Percentiles rank a stretch among this genome's conserved stretches.
Conservation (phyloP, 768 basidiomycete genomes). For the Phlegmacium glaucopus region DNA sequence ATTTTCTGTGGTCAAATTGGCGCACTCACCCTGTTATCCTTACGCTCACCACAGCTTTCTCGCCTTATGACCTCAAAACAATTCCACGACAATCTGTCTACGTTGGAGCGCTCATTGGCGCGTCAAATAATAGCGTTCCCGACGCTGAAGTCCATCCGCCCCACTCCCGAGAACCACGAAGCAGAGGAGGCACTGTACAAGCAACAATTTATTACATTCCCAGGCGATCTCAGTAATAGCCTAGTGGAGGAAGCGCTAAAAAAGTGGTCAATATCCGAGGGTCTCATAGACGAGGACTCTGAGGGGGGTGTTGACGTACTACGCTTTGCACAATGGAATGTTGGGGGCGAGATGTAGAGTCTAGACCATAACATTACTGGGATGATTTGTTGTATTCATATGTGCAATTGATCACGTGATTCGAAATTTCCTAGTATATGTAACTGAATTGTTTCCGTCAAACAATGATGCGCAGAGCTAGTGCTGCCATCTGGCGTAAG, state of each 20-base stretch:
- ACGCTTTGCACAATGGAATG: conserved; percentile 67
- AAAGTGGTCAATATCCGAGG: conserved; percentile 53
- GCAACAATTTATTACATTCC: conserved; percentile 73
- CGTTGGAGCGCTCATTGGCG: conserved; percentile 72
- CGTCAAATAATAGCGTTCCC: conserved; percentile 86
- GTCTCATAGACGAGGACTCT: conserved; percentile 32
- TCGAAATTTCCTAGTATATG: too few relatives aligned
- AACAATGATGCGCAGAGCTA: not conserved
- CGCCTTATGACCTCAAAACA: conserved; percentile 39
- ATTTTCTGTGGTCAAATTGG: conserved; percentile 57
- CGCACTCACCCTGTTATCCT: conserved; percentile 49
- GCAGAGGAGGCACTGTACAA: conserved; percentile 59
- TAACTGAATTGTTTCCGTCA: not conserved
- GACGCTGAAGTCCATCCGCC: conserved; percentile 45
- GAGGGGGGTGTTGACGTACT: conserved; percentile 40
- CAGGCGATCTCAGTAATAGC: conserved; percentile 46
- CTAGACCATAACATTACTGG: not conserved
- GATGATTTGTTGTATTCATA: too few relatives aligned
- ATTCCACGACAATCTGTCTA: conserved; percentile 56
- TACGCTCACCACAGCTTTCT: conserved; percentile 39
- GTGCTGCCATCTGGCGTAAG: not conserved
- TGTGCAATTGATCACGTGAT: too few relatives aligned
- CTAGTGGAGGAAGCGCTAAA: conserved; percentile 44
- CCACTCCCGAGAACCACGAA: conserved; percentile 20
- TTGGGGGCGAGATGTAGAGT: conserved; percentile 34